Evolutionary conservation across 192 early-diverging fungal species (phyloP), one percentile per base, ranked within the genome.

Genomic region (Haplosporangium gracile): DNA sequence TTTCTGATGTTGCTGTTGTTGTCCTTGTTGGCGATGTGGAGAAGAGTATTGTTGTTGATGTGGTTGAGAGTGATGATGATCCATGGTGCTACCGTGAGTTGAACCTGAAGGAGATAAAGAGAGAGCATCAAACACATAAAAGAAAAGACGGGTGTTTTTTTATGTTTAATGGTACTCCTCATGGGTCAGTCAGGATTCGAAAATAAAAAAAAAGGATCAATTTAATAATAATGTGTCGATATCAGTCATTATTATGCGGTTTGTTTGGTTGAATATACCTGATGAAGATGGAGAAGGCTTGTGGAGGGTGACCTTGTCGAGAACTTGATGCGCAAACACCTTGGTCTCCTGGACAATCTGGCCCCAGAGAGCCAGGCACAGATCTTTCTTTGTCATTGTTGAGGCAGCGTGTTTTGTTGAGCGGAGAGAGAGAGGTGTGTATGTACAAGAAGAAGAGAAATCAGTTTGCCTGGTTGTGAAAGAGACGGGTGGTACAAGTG

Each of bases 311-410:
- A 82, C 26, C 53, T 71, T 76, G 73, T 39, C 32, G 65, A 75
- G 15, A 47, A 82, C 26, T 51, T 70, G 45, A 32, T 74, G 43
- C 9, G 72, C 68, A 45, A 81, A 74, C 43, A 29, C n/a, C 55
- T 81, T 75, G 1, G 74, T 75, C 26, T 81, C 80, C 24, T 81
- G 47, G 49, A 76, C 49, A 20, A 82, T 71, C 51, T 82, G 73
- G 40, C 80, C 32, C 80, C 80, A 82, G 20, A 82, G 69, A 42
- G 24, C 32, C 26, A 68, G 9, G 74, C 68, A 76, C 8, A 76
- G 8, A 4, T 57, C 53, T n/a, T 39, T 76, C 39, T 71, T 75
- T 32, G 55, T 8, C 80, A 76, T 82, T 39, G 40, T 20, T 5
- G 26, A 49, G 20, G 7, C 65, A 45, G 45, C 1, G 60, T 22